A percentile compares a stretch with the other conserved stretches of the same genome.
These are phyloP conservation scores for Paecilomyces niveus DNA, from an alignment of 2,329 filamentous ascomycete species.

Conservation along the genomic window DNA sequence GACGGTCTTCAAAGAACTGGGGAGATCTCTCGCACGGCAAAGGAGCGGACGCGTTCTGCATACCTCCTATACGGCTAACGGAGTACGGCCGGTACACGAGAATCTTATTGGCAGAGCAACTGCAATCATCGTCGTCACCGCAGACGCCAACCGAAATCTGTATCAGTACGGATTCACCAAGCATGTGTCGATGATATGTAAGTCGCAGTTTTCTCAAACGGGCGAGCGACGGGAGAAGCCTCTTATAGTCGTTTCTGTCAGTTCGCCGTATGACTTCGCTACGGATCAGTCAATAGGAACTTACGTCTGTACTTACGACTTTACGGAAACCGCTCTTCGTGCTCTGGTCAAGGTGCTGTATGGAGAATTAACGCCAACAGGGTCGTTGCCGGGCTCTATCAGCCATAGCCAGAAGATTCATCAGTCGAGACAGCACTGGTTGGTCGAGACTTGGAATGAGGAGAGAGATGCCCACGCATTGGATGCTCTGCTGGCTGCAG, in stretches of 20 bases:
- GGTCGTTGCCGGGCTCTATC: conserved; percentile 61
- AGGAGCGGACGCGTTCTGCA: conserved; percentile 81
- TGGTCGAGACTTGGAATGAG: conserved; percentile 81
- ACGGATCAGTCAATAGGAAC: conserved; percentile 86
- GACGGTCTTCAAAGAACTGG: conserved; percentile 83
- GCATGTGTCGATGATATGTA: conserved; percentile 90
- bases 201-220: conserved; percentile 30
- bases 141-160: conserved; percentile 86
- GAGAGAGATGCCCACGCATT: conserved; percentile 68
- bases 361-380: conserved; percentile 59
- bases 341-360: conserved; percentile 78
- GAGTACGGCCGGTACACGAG: conserved; percentile 85
- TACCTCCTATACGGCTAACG: conserved; percentile 92
- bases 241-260: conserved; percentile 83
- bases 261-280: conserved; percentile 93
- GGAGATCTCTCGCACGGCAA: conserved; percentile 76
- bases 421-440: conserved; percentile 89
- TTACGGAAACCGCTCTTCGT: conserved; percentile 84
- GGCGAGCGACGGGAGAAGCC: conserved; percentile 60
- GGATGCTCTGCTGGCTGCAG: conserved; percentile 63
- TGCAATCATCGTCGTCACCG: conserved; percentile 83
- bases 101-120: conserved; percentile 83
- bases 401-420: conserved; percentile 80
- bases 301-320: conserved; percentile 93
- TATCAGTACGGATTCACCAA: conserved; percentile 95